Evolutionary conservation across 2,329 filamentous ascomycete genomes (phyloP).

Genomic region (Calonectria honghensis): DNA sequence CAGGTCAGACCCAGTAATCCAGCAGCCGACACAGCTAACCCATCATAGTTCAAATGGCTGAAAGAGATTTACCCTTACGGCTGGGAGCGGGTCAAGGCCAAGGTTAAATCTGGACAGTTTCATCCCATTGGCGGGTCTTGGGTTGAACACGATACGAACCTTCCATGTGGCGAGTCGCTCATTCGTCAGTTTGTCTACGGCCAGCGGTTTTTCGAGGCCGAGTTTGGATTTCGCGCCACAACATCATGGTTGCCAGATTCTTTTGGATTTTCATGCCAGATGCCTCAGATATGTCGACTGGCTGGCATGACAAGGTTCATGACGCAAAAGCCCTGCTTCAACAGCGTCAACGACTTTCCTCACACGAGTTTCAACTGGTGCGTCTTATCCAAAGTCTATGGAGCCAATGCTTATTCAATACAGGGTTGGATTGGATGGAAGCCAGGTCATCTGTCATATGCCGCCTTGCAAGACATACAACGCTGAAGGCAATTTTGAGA

Average conservation of each 20-base stretch:
- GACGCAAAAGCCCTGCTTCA: slow-evolving; percentile 99
- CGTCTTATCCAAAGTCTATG: background rate
- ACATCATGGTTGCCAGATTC: slow-evolving; percentile 99
- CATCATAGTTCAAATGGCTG: slow-evolving; percentile 87
- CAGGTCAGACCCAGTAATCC: slow-evolving; percentile 85
- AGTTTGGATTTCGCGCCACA: slow-evolving; percentile 89
- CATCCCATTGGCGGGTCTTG: slow-evolving; percentile 97
- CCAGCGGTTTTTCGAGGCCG: slow-evolving; percentile 94
- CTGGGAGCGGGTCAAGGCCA: slow-evolving; percentile 92
- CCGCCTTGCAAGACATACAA: slow-evolving; percentile 96
- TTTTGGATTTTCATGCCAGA: slow-evolving; percentile 96
- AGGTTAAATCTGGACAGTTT: slow-evolving; percentile 93
- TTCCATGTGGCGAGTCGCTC: slow-evolving; percentile 96
- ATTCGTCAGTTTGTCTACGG: slow-evolving; percentile 96
- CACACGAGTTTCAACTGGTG: slow-evolving; percentile 95
- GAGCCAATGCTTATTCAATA: slow-evolving; percentile 64
- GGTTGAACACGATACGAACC: slow-evolving; percentile 99
- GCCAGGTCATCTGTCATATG: slow-evolving; percentile 98
- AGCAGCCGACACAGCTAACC: slow-evolving; percentile 81
- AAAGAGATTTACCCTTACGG: slow-evolving; percentile 91
- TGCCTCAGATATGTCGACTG: slow-evolving; percentile 93
- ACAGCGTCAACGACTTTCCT: slow-evolving; percentile 99
- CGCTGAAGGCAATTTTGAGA: slow-evolving; percentile 93
- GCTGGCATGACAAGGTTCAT: slow-evolving; percentile 97
- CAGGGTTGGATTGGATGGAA: slow-evolving; percentile 92